Conservation (phyloP, 176 grass and related monocot species). For the Olyra latifolia region DNA sequence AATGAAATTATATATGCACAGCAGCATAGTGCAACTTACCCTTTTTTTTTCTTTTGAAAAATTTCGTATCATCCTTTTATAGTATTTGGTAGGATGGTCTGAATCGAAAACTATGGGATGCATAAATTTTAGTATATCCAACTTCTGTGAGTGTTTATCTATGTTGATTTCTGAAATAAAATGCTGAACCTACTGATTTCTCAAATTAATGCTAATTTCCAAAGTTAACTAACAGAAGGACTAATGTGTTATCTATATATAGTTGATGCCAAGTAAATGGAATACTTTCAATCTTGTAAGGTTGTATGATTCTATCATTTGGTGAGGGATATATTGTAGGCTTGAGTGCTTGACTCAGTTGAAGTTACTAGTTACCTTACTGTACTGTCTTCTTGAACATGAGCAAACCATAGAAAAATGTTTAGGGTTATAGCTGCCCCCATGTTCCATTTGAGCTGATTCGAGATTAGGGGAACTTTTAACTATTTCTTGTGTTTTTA, state of each 20-base stretch:
- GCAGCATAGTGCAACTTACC: not conserved
- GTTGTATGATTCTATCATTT: not conserved
- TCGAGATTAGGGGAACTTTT: not conserved
- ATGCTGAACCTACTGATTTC: not conserved
- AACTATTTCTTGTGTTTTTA: not conserved
- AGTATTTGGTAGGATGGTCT: not conserved
- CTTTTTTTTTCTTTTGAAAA: not conserved
- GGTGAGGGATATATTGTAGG: not conserved
- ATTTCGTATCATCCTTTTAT: not conserved
- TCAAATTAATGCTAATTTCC: not conserved
- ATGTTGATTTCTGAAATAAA: not conserved
- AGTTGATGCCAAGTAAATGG: not conserved
- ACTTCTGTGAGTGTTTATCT: not conserved
- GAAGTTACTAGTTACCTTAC: not conserved
- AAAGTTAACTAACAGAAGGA: not conserved
- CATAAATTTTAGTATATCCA: not conserved
- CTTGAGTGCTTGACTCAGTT: not conserved
- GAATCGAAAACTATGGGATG: not conserved
- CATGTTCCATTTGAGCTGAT: not conserved
- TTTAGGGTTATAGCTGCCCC: not conserved
- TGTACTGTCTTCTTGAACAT: not conserved
- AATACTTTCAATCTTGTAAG: not conserved
- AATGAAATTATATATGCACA: not conserved
- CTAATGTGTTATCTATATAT: not conserved
- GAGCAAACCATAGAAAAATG: not conserved